Conservation (phyloP, 23 red algal genomes). For the Gracilaria caudata region DNA sequence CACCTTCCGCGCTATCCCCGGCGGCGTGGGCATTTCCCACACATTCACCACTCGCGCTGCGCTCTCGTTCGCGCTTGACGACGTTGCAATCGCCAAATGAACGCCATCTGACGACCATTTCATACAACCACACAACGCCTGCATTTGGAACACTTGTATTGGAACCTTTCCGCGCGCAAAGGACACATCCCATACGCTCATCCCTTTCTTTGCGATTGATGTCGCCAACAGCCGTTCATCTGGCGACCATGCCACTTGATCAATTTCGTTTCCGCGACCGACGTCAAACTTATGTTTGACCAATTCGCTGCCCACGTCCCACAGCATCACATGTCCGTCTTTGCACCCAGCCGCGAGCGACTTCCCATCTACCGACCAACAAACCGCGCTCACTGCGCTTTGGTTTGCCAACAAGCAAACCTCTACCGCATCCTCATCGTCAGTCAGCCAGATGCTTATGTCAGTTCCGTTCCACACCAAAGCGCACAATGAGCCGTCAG, state of each 20-base stretch:
- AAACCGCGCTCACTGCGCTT: neutral
- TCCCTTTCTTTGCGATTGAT: neutral
- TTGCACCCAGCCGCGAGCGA: constrained; percentile 1
- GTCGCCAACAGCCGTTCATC: neutral
- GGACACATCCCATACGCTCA: neutral
- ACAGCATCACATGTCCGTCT: constrained; percentile 2
- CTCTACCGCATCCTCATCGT: neutral
- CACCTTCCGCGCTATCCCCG: neutral
- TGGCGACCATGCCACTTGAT: neutral
- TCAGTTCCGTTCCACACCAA: neutral
- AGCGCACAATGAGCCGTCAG: neutral
- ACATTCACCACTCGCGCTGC: neutral
- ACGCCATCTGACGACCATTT: constrained; percentile 3
- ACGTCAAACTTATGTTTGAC: neutral
- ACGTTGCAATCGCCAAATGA: neutral
- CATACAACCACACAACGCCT: neutral
- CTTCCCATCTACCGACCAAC: neutral
- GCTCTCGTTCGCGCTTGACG: neutral
- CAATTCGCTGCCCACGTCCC: neutral
- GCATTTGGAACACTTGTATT: neutral
- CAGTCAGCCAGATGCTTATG: neutral
- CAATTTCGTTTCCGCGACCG: neutral
- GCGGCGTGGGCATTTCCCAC: neutral
- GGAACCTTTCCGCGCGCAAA: neutral
- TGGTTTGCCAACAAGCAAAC: neutral